Evolutionary conservation across 2,329 filamentous ascomycete species (phyloP), one percentile per base, ranked within the genome.

Genomic region (Cladobotryum mycophilum): DNA sequence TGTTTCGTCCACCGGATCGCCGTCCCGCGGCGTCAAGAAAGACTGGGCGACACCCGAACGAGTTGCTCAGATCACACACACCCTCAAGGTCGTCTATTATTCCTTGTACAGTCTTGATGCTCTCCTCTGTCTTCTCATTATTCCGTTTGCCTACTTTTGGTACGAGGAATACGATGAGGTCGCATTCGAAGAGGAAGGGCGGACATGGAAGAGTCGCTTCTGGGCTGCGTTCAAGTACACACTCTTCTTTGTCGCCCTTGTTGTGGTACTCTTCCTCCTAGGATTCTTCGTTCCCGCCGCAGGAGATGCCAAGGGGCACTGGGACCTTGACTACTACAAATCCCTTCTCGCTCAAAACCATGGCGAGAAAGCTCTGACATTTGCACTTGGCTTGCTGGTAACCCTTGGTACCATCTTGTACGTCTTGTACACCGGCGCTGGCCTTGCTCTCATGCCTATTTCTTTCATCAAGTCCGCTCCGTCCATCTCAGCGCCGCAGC

Each of bases 101-200:
- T 78, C 84, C 1, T 78, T 99, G 1, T 99, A 97, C 73, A 93
- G 88, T 60, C 74, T 96, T 58, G 93, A 99, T 67, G 88, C 90
- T 1, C 67, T 96, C 5, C 80, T 99, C 11, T 99, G 93, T 64
- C 76, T 99, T 42, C 67, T 97, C 15, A 80, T 96, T 41, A 86
- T 97, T 17, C 93, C 93, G 0, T 99, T 99, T 65, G 86, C 91
- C 44, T 99, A 99, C 73, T 99, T 99, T 67, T 96, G 87, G 83
- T 93, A 95, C 63, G 93, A 99, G 67, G 93, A 97, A 68, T 95
- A 95, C 58, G 92, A 96, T 62, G 90, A 96, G 70, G 85, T 92
- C 17, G 90, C 90, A 54, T 79, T 85, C 34, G 88, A 95, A 61
- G 88, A 95, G 61, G 88, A 89, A 33, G 82, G 81, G 30, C 85